These are phyloP conservation scores for Lithospermum erythrorhizon DNA, from an alignment of 257 asterid species.

Conservation along the genomic window DNA sequence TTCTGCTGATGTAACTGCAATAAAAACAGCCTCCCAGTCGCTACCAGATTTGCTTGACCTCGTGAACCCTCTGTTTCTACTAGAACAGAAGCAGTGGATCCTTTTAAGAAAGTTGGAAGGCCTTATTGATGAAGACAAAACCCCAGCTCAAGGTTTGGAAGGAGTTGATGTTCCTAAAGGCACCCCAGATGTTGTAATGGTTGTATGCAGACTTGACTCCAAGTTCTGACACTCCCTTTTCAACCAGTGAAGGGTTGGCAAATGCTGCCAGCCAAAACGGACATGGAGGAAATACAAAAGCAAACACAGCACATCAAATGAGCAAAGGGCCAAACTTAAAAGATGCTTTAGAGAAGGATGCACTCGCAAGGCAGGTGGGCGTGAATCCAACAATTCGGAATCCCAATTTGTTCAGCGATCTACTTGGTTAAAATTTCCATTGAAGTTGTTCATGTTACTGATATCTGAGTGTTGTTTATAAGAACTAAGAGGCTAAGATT, in stretches of 20 bases:
- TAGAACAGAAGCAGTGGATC: slow-evolving; percentile 44
- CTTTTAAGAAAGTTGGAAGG: slow-evolving; percentile 86
- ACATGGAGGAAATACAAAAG: slow-evolving; percentile 22
- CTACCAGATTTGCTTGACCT: slow-evolving; percentile 86
- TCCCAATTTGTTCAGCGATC: slow-evolving; percentile 76
- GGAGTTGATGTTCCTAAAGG: slow-evolving; percentile 26
- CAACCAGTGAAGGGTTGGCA: slow-evolving; percentile 16
- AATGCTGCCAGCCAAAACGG: slow-evolving; percentile 29
- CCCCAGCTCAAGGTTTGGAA: slow-evolving; percentile 24
- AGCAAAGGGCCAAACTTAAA: slow-evolving; percentile 65
- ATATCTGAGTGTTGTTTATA: not conserved
- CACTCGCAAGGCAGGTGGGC: slow-evolving; percentile 88
- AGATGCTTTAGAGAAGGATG: slow-evolving; percentile 79
- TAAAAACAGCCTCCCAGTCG: slow-evolving; percentile 45
- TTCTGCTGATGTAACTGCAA: slow-evolving; percentile 27
- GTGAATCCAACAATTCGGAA: slow-evolving; percentile 78
- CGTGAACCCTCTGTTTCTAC: slow-evolving; percentile 45
- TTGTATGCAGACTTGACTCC: slow-evolving; percentile 46
- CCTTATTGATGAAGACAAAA: slow-evolving; percentile 52
- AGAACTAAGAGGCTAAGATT: not conserved
- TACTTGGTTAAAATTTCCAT: slow-evolving; percentile 40
- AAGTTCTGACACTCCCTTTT: slow-evolving; percentile 19
- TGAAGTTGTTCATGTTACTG: not conserved
- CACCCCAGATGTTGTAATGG: slow-evolving; percentile 53
- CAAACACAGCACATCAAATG: slow-evolving; percentile 19